These are phyloP conservation scores for Colletotrichum sp. DNA, from an alignment of 2,329 filamentous ascomycete species.

Conservation along the genomic window DNA sequence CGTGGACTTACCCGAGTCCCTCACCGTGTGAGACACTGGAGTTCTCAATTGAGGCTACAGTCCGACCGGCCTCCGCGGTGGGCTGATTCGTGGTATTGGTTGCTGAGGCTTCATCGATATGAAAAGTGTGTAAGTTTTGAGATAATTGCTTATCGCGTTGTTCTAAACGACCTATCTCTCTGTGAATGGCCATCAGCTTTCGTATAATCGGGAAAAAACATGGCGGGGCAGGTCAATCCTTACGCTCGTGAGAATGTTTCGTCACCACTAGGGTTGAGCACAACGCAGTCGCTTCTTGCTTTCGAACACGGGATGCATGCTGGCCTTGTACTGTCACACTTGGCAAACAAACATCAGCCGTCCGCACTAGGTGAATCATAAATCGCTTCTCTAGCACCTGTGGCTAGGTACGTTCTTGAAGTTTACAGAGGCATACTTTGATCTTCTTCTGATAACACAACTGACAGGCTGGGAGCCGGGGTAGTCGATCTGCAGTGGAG, in stretches of 20 bases:
- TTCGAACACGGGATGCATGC: constrained; percentile 31
- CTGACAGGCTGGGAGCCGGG: constrained; percentile 14
- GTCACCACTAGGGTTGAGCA: constrained; percentile 25
- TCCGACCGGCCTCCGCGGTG: constrained; percentile 1
- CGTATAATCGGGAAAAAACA: neutral
- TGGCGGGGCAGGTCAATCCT: neutral
- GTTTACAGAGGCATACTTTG: neutral
- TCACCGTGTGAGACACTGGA: constrained; percentile 9
- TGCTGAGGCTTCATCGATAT: neutral
- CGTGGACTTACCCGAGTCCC: constrained; percentile 14
- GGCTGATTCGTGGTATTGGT: neutral
- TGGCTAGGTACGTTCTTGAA: neutral
- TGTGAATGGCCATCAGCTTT: neutral
- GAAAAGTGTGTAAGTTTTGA: neutral
- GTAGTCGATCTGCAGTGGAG: neutral
- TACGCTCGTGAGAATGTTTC: constrained; percentile 27
- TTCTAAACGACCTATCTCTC: constrained; percentile 29
- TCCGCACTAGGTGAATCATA: neutral
- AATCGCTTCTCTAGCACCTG: neutral
- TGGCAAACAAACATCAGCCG: neutral
- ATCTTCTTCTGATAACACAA: constrained; percentile 19
- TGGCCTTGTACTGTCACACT: constrained; percentile 33
- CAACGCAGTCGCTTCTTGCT: constrained; percentile 28
- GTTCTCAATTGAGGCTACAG: constrained; percentile 20
- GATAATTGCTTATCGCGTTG: neutral